Conservation (phyloP, 148 eudicot species). For the Fagopyrum homotropicum region DNA sequence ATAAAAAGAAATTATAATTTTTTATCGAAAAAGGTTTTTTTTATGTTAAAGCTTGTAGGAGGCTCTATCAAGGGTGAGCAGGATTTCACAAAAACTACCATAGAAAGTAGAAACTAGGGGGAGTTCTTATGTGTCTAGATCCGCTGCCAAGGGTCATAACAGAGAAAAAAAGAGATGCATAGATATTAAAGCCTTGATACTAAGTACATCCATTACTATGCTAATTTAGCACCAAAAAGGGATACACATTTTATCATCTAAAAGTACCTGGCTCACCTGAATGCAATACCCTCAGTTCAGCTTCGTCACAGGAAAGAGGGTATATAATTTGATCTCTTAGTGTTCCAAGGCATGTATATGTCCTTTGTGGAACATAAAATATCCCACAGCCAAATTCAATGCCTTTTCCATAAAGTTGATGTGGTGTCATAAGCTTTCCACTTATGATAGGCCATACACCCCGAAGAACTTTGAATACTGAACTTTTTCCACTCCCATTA, state of each 20-base stretch:
- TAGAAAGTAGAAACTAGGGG: no score
- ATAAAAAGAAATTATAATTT: no score
- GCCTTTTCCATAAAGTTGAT: conserved; percentile 42
- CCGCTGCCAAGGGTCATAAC: no score
- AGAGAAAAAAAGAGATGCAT: not conserved
- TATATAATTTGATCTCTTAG: conserved; percentile 93
- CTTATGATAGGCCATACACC: conserved; percentile 85
- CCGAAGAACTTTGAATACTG: conserved; percentile 86
- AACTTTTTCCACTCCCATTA: conserved; percentile 98
- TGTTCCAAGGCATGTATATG: conserved; percentile 92
- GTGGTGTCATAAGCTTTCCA: conserved; percentile 63
- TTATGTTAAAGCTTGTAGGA: no score
- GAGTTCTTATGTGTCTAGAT: no score
- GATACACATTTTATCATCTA: not conserved
- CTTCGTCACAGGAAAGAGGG: conserved; percentile 75
- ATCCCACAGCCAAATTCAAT: conserved; percentile 55
- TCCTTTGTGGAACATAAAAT: conserved; percentile 86
- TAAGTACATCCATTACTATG: not conserved
- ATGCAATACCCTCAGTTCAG: conserved; percentile 48
- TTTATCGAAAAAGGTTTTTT: no score
- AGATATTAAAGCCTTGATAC: not conserved
- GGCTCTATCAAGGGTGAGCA: no score
- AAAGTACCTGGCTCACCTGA: conserved; percentile 25
- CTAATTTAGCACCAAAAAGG: not conserved
- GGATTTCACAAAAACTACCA: no score